phyloP scores from a whole-genome alignment of 768 basidiomycete species.

The Macrolepiota fuliginosa region DNA sequence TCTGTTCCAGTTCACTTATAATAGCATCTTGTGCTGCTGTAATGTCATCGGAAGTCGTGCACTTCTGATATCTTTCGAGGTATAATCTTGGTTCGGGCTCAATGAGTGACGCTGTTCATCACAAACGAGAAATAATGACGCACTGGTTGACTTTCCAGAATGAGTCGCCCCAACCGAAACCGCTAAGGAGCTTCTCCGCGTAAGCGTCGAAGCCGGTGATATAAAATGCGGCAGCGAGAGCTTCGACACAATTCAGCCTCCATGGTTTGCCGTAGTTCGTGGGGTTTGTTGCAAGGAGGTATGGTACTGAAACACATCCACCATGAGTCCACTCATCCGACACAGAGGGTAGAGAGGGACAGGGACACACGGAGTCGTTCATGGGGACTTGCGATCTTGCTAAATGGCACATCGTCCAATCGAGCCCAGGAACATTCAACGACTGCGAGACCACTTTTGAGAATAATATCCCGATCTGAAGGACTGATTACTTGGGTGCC shows the following conservation, averaged over 20 bases:
- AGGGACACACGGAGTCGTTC: conserved; percentile 83
- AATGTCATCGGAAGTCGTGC: conserved; percentile 60
- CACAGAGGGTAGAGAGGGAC: conserved; percentile 17
- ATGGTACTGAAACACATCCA: conserved; percentile 67
- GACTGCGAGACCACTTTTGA: conserved; percentile 81
- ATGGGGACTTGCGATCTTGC: conserved; percentile 89
- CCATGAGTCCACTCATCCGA: neutral
- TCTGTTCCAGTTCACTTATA: conserved; percentile 64
- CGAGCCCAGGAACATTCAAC: conserved; percentile 99
- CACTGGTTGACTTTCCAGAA: conserved; percentile 87
- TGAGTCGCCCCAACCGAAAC: conserved; percentile 89
- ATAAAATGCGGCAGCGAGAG: conserved; percentile 92
- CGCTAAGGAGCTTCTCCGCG: conserved; percentile 73
- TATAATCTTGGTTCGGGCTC: conserved; percentile 39
- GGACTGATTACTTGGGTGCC: conserved; percentile 78
- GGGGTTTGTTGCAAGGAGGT: conserved; percentile 92
- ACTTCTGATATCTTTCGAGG: conserved; percentile 75
- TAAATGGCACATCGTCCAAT: conserved; percentile 91
- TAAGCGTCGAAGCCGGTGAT: conserved; percentile 84
- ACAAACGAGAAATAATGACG: neutral
- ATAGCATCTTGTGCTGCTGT: conserved; percentile 60
- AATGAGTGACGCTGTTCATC: neutral
- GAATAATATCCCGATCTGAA: conserved; percentile 78
- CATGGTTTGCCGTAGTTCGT: conserved; percentile 99
- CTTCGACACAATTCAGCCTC: conserved; percentile 93